A percentile compares a stretch with the other conserved stretches of the same genome.
Conservation (phyloP, 139 green algal genomes). For the Monoraphidium neglectum region DNA sequence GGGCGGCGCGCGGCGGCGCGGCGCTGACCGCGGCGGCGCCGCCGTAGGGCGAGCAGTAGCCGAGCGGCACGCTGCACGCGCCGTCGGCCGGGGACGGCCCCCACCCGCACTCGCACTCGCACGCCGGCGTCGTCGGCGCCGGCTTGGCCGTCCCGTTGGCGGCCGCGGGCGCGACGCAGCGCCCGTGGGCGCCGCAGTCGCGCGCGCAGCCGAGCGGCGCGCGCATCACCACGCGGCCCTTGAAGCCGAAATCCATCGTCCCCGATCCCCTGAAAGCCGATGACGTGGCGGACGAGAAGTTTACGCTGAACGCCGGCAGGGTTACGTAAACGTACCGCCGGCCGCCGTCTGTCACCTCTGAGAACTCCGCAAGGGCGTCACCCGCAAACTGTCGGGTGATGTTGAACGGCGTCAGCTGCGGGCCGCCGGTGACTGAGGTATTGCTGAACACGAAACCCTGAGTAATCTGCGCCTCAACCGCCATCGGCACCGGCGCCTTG, state of each 20-base stretch:
- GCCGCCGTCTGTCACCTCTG: too few species aligned
- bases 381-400: too few species aligned
- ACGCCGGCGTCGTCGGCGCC: slow-evolving; percentile 8
- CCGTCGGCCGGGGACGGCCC: slow-evolving; percentile 8
- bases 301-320: slow-evolving; percentile 9
- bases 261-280: background rate
- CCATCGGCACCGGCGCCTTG: background rate
- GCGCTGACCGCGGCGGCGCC: background rate
- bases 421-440: slow-evolving; percentile 21
- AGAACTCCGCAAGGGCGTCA: too few species aligned
- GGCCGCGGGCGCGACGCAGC: slow-evolving; percentile 6
- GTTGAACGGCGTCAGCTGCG: slow-evolving; percentile 1
- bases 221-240: background rate
- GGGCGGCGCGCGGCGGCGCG: background rate
- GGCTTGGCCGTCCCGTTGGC: background rate
- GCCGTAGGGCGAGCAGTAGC: slow-evolving; percentile 10
- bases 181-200: slow-evolving; percentile 19
- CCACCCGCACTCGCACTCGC: slow-evolving; percentile 38
- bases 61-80: slow-evolving; percentile 26
- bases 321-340: too few species aligned
- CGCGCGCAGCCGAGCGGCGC: slow-evolving; percentile 7
- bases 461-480: background rate
- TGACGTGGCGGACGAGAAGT: slow-evolving; percentile 5
- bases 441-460: slow-evolving; percentile 18
- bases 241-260: background rate